phyloP scores from a whole-genome alignment of 768 basidiomycete genomes.

The Russula sp. region DNA sequence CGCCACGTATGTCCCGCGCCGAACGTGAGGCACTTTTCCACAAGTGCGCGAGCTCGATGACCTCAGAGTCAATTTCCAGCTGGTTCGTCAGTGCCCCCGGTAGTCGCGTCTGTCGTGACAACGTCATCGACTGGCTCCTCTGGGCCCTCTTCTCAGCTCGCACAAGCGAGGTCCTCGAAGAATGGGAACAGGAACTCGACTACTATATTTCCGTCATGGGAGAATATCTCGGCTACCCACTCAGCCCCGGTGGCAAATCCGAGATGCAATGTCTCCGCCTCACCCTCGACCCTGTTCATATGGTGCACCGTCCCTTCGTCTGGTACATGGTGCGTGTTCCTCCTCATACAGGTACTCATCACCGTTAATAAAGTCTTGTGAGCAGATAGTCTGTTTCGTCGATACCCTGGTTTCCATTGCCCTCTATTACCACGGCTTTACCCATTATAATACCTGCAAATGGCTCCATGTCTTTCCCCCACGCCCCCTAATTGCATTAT shows the following conservation, averaged over 20 bases:
- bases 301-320: constrained; percentile 51
- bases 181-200: constrained; percentile 48
- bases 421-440: constrained; percentile 44
- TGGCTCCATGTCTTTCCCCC: constrained; percentile 47
- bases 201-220: constrained; percentile 42
- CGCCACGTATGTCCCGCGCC: constrained; percentile 36
- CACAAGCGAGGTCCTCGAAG: constrained; percentile 29
- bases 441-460: constrained; percentile 40
- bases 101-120: constrained; percentile 37
- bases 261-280: constrained; percentile 43
- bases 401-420: constrained; percentile 41
- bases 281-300: constrained; percentile 51
- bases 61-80: constrained; percentile 35
- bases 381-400: constrained; percentile 47
- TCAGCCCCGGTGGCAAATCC: constrained; percentile 38
- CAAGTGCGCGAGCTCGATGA: constrained; percentile 34
- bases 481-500: constrained; percentile 38
- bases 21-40: constrained; percentile 45
- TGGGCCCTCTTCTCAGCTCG: constrained; percentile 55
- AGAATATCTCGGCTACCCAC: constrained; percentile 34
- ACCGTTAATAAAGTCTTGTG: neutral
- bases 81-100: constrained; percentile 45
- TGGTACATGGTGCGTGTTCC: constrained; percentile 50
- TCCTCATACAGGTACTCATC: neutral
- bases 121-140: constrained; percentile 55